Evolutionary conservation across 768 basidiomycete genomes (phyloP).

Genomic region (Cystobasidium onofrii): DNA sequence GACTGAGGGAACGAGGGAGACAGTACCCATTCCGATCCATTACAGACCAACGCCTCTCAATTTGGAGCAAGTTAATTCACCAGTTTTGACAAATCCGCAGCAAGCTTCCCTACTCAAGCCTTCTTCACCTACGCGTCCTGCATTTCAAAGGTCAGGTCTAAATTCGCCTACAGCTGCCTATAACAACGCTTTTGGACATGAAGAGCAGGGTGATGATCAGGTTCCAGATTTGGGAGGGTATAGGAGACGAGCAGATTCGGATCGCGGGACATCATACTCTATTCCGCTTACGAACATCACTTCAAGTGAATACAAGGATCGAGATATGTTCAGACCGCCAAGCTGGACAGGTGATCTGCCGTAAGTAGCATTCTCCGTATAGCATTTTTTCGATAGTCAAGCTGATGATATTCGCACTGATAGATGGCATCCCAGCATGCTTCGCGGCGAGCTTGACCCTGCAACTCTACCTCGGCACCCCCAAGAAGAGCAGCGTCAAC

Average conservation of each 20-base stretch:
- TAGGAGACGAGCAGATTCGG: conserved; percentile 4
- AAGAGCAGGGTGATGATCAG: neutral
- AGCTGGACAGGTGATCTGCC: conserved; percentile 29
- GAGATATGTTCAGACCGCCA: conserved; percentile 13
- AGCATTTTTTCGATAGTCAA: neutral
- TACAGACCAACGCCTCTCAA: neutral
- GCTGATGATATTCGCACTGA: neutral
- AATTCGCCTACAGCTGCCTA: neutral
- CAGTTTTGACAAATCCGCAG: too few relatives aligned
- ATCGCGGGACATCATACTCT: conserved; percentile 9
- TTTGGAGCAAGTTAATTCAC: neutral
- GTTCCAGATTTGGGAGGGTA: neutral
- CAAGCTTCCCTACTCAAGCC: neutral
- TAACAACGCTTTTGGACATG: neutral
- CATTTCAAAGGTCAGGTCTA: neutral
- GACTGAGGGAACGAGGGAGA: neutral
- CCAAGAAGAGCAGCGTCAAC: neutral
- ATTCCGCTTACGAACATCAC: conserved; percentile 27
- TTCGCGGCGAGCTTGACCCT: conserved; percentile 17
- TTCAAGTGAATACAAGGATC: conserved; percentile 20
- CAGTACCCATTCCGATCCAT: neutral
- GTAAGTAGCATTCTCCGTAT: neutral
- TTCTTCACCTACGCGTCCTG: neutral
- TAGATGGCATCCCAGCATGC: conserved; percentile 23
- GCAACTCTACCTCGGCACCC: conserved; percentile 19